Conservation (phyloP, 108 stramenopile genomes). For the Discostella stelligeroides region DNA sequence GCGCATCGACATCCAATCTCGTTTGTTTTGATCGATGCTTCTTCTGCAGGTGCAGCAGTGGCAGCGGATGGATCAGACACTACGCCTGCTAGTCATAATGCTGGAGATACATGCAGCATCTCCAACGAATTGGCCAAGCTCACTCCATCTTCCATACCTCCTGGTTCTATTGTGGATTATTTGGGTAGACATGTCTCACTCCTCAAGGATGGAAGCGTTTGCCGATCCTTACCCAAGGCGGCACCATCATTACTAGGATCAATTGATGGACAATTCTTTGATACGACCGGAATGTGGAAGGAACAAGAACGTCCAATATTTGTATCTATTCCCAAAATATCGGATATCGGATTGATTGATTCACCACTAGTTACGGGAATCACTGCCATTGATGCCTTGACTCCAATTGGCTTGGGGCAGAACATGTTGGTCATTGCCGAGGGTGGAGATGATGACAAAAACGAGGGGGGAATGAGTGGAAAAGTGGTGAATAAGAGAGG, state of each 20-base stretch:
- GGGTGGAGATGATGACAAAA: slow-evolving; percentile 45
- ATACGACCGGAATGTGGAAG: not conserved
- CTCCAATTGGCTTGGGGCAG: slow-evolving; percentile 89
- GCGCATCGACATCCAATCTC: slow-evolving; percentile 82
- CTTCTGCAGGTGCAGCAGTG: not conserved
- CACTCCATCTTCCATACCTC: slow-evolving; percentile 36
- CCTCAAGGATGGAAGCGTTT: slow-evolving; percentile 23
- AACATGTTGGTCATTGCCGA: slow-evolving; percentile 87
- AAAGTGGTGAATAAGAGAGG: slow-evolving; percentile 35
- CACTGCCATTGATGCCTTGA: slow-evolving; percentile 84
- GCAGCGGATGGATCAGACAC: slow-evolving; percentile 24
- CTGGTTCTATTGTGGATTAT: slow-evolving; percentile 57
- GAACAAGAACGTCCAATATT: slow-evolving; percentile 61
- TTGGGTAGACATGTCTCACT: slow-evolving; percentile 39
- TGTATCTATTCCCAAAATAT: slow-evolving; percentile 79
- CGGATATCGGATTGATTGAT: slow-evolving; percentile 86
- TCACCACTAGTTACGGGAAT: slow-evolving; percentile 82
- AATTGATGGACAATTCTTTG: no score
- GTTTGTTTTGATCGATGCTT: slow-evolving; percentile 61
- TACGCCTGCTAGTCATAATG: no score
- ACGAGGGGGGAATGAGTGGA: not conserved
- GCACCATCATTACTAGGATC: not conserved
- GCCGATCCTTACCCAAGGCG: slow-evolving; percentile 13
- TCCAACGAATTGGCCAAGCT: slow-evolving; percentile 37
- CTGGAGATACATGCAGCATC: slow-evolving; percentile 33